Base-by-base conservation (phyloP, 192 early-diverging fungal species). In the Entophlyctis helioformis region DNA sequence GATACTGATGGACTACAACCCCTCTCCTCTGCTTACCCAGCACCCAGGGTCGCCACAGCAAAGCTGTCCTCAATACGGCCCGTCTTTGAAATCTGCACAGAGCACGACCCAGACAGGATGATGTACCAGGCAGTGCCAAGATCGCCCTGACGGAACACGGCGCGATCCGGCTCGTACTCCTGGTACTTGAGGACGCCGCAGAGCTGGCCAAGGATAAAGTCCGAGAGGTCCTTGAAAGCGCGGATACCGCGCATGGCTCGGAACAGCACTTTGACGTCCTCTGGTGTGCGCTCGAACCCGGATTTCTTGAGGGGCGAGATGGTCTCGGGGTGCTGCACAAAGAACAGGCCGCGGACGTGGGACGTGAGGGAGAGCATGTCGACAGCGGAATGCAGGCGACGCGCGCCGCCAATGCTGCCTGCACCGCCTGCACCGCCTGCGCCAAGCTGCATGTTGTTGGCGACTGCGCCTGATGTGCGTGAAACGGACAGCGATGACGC, bases 51-150 rank as follows among this genome's bases (percentile, higher is more conserved):
- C 5, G 62, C 28, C 2, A 63, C 59, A 16, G 28, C 9, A 0
- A 71, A 24, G 35, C 31, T 56, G 26, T 71, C 69, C 26, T 50
- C 66, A 10, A 44, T 31, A 8, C 39, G 12, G 2, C 43, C 42
- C 8, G 66, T 48, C 22, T 51, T 43, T 18, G 53, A 44, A 16
- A 71, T 49, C 27, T 46, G 51, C 22, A 71, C 67, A 11, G 34
- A 20, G n/a, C 58, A 54, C 4, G 21, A 20, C 6, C 69, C 69
- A 9, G 36, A 16, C 12, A 71, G 49, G 38, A 71, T 61, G 40
- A 71, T 55, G 46, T 54, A 71, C 67, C 67, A 71, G 13, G 58
- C 48, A 4, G 66, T 71, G 16, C 53, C 69, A 3, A 32, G 21
- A 2, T 67, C 64, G 16, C 64, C 64, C 53, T 67, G 64, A 18